Evolutionary conservation across 1,284 basidiomycete species (phyloP), one percentile per base, ranked within the genome.

Genomic region (Boletus hoseneyae): DNA sequence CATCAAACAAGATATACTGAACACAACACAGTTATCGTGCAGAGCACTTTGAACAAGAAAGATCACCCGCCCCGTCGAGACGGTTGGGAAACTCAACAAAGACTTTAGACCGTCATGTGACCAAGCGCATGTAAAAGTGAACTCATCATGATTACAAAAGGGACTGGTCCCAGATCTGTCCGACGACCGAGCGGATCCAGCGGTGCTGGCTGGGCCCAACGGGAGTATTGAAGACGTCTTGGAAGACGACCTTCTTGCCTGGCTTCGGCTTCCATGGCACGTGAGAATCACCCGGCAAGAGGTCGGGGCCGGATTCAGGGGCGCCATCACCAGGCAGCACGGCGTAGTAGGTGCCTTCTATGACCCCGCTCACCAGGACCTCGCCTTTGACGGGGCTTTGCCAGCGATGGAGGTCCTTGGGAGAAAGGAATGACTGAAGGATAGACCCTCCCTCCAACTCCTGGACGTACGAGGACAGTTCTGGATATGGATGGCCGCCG

Each of bases 271-370:
- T 54, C 59, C n/a, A n/a, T n/a, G n/a, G n/a, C n/a, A n/a, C 15
- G 49, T 68, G 35, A 59, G 51, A 51, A 32, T 58, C 56, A 39
- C 51, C 42, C 7, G n/a, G 9, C 7, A 30, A 3, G 32, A 51
- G 33, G 34, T 42, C 43, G 6, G 35, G 18, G 33, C 48, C 48
- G 9, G n/a, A 12, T 15, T 27, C 21, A 4, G 43, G 43, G 6
- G 43, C 43, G 13, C 34, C 43, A 3, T 44, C 43, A 27, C 48
- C 57, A 7, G 43, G 47, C 4, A 59, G 21, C 56, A 25, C 60
- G 21, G 73, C 74, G 53, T 70, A 82, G 61, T 81, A 82, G 0
- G 78, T 75, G 4, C 82, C 80, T 2, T 69, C 64, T 2, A 80
- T 61, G 4, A 69, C 48, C 5, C 68, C 65, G 4, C 66, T 65